Base-by-base conservation (phyloP, 306 rosid species). In the Acacia crassicarpa region DNA sequence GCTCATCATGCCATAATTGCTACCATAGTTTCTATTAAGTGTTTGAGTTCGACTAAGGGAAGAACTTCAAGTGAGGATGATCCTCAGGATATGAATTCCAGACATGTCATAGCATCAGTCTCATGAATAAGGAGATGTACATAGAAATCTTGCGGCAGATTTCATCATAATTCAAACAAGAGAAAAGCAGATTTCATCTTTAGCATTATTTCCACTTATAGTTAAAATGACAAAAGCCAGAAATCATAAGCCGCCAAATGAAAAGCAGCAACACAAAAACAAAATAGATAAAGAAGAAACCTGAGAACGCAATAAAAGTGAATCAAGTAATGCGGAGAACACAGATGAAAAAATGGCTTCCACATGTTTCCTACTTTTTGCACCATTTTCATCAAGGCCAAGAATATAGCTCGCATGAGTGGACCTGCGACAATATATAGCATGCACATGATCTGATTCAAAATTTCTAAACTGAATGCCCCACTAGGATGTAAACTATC, bases 221-320 rank as follows among this genome's bases (percentile, higher is more conserved):
- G 22, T 71, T 41, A 43, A 9, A 9, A 43, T 43, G 13, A 11
- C 77, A 56, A 43, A 80, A 80, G 35, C 78, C 67, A 67, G 63
- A 79, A 61, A 63, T 49, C 44, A 84, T 77, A 83, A 69, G 67
- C 22, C 38, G 51, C 40, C 53, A 72, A 63, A 72, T 14, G 44
- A 8, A 67, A 53, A 43, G 46, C 53, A 16, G 62, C 43, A 54
- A 45, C 33, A 54, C 32, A 80, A 61, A 80, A 40, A 19, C 71
- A 38, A 65, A 85, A 87, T 65, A 85, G 92, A 83, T 71, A 35
- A 80, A 68, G 73, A 78, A 82, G 46, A 78, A 90, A 95, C 98
- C 98, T 95, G 98, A 75, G 94, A 90, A 23, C 98, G 98, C 85
- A 91, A 80, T 77, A 95, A 78, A 62, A 95, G 87, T 4, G 98